Base-by-base conservation (phyloP, 1,139 yeast species). In the Sugiyamaella paludigena region DNA sequence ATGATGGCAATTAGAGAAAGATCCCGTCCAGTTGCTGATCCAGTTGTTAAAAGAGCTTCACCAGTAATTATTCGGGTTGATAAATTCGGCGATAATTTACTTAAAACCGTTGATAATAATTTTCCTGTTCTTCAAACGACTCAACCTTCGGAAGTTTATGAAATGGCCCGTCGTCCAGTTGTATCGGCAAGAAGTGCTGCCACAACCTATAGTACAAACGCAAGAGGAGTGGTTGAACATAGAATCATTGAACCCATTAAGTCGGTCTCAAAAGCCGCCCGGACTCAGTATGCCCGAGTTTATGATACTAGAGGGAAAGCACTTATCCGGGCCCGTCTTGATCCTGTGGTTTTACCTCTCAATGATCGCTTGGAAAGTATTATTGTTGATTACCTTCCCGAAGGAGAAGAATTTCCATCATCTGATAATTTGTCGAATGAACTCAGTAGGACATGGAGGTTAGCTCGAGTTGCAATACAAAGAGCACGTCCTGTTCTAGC, bases 261-360 rank as follows among this genome's bases (percentile, higher is more conserved):
- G 50, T 45, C 55, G 31, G 71, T 60, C 24, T 63, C 68, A 33
- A 58, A 56, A 44, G 55, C 59, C 32, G 71, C 67, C 26, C 58
- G 63, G 52, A 40, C 52, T 36, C 70, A 65, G 51, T 66, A 66
- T 51, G 58, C 60, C 40, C 56, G 64, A 39, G 62, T 69, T 30
- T 77, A 77, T 60, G 81, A 81, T 61, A 72, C 78, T 9, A 71
- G 80, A 36, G 87, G 87, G 13, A 80, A 79, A 58, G 84, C 85
- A 35, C 64, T 81, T 41, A 60, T 85, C 38, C 73, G 85, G 55
- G 72, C 83, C 15, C 76, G 78, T 38, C 65, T 81, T 29, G 91
- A 86, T 61, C 87, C 88, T 4, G 38, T 83, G 13, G 70, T 84
- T 40, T 73, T 69, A 40, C 89, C 91, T 15, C 47, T 82, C 36